phyloP scores from a whole-genome alignment of 2,329 filamentous ascomycete genomes.

The Didymella lethalis region DNA sequence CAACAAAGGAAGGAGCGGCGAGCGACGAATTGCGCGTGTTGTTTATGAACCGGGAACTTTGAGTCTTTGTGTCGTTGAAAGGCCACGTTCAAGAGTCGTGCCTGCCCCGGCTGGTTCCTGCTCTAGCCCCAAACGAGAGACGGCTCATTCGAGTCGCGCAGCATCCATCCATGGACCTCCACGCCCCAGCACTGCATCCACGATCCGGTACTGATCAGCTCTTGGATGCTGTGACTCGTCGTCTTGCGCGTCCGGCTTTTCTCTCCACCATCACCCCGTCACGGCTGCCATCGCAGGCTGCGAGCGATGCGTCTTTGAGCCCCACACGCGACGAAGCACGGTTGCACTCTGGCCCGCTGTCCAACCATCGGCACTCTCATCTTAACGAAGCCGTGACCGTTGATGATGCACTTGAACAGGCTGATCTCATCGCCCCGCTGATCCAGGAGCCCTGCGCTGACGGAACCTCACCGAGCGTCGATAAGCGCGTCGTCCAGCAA shows the following conservation, averaged over 20 bases:
- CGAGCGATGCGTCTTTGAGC: slow-evolving; percentile 48
- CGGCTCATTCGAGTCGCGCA: slow-evolving; percentile 39
- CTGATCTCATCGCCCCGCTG: slow-evolving; percentile 44
- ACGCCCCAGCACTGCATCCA: slow-evolving; percentile 31
- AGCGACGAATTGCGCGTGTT: slow-evolving; percentile 23
- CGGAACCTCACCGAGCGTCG: slow-evolving; percentile 38
- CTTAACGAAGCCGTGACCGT: slow-evolving; percentile 40
- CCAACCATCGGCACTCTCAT: slow-evolving; percentile 42
- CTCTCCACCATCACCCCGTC: slow-evolving; percentile 48
- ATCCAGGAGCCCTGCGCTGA: slow-evolving; percentile 48
- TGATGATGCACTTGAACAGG: slow-evolving; percentile 44
- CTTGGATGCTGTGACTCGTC: slow-evolving; percentile 45
- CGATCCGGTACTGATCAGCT: slow-evolving; percentile 44
- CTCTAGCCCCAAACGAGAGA: slow-evolving; percentile 45
- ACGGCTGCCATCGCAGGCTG: slow-evolving; percentile 49
- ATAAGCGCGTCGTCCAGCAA: slow-evolving; percentile 34
- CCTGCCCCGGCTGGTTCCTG: slow-evolving; percentile 19
- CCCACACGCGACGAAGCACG: slow-evolving; percentile 47
- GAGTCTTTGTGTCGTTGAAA: slow-evolving; percentile 36
- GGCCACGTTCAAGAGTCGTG: slow-evolving; percentile 37
- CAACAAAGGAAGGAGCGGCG: slow-evolving; percentile 28
- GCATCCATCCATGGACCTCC: slow-evolving; percentile 42
- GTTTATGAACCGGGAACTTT: slow-evolving; percentile 6
- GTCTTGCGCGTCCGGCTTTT: slow-evolving; percentile 46
- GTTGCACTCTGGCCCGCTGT: slow-evolving; percentile 34